Percentiles rank a stretch among this genome's conserved stretches.
Evolutionary conservation across 306 rosid genomes (phyloP).

Genomic region (Lathyrus sativus): DNA sequence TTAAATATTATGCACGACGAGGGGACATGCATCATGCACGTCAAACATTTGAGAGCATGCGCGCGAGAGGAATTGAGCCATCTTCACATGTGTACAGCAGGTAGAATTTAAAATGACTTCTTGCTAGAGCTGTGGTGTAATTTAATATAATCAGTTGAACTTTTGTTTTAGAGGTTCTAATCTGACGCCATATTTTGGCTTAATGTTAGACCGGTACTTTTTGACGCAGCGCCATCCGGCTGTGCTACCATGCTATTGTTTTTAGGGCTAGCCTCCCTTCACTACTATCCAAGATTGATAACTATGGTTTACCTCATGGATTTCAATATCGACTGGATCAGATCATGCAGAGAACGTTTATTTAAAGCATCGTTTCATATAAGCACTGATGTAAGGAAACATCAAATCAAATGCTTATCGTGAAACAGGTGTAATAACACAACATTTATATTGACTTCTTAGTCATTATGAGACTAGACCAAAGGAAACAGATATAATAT

Average conservation of each 20-base stretch:
- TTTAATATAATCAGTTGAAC: constrained; percentile 29
- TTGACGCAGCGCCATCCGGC: neutral
- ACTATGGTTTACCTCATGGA: constrained; percentile 21
- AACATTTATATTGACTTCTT: neutral
- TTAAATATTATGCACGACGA: constrained; percentile 87
- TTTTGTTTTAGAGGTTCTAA: constrained; percentile 32
- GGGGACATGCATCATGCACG: constrained; percentile 98
- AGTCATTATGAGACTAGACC: neutral
- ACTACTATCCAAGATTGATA: constrained; percentile 1
- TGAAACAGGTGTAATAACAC: neutral
- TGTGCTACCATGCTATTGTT: neutral
- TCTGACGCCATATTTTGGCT: neutral
- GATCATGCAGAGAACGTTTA: neutral
- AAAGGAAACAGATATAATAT: neutral
- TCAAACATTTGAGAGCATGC: constrained; percentile 90
- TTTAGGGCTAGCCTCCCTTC: neutral
- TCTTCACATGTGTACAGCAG: constrained; percentile 86
- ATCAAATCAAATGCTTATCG: neutral
- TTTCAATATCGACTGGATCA: constrained; percentile 15
- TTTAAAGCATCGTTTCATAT: neutral
- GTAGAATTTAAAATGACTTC: constrained; percentile 44
- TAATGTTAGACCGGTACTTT: neutral
- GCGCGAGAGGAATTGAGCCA: constrained; percentile 95
- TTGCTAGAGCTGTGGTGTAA: constrained; percentile 26
- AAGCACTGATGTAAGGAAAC: neutral